Percentiles rank a stretch among this genome's conserved stretches.
phyloP scores from a whole-genome alignment of 139 green algal genomes.

The Chlorokybus atmophyticus region DNA sequence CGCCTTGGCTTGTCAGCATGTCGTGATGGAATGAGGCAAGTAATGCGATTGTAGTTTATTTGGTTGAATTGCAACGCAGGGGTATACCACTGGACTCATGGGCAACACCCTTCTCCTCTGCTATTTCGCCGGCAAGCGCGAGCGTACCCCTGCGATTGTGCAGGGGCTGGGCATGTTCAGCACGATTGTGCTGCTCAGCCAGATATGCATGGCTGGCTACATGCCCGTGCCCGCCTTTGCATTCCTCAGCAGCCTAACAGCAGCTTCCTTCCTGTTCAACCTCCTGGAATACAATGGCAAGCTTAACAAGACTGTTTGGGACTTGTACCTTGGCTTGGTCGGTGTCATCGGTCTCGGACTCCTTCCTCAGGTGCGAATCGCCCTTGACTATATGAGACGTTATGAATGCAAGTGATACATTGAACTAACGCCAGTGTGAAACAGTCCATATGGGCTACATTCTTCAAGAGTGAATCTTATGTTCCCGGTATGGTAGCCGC shows the following conservation, averaged over 20 bases:
- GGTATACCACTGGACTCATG: conserved; percentile 40
- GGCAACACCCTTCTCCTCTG: conserved; percentile 57
- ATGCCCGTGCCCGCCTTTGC: conserved; percentile 34
- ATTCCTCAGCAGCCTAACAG: conserved; percentile 1
- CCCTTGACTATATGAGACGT: too few species aligned
- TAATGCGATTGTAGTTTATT: too few species aligned
- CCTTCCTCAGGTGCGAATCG: conserved; percentile 43
- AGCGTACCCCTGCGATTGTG: conserved; percentile 49
- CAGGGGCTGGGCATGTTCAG: conserved; percentile 17
- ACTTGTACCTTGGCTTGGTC: conserved; percentile 28
- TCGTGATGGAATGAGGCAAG: too few species aligned
- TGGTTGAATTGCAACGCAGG: too few species aligned
- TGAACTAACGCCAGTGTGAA: too few species aligned
- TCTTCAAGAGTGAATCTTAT: too few species aligned
- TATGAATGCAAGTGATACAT: too few species aligned
- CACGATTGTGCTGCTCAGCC: conserved; percentile 19
- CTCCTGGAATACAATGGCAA: not conserved
- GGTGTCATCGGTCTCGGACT: conserved; percentile 40
- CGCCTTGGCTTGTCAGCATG: too few species aligned
- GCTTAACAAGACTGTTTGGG: conserved; percentile 25
- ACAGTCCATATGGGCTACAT: too few species aligned
- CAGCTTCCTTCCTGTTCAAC: conserved; percentile 4
- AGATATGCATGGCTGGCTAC: conserved; percentile 34
- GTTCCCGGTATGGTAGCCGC: too few species aligned
- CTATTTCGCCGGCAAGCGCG: conserved; percentile 52